Base-by-base conservation (phyloP, 2,329 filamentous ascomycete genomes). In the Didymella pomorum region DNA sequence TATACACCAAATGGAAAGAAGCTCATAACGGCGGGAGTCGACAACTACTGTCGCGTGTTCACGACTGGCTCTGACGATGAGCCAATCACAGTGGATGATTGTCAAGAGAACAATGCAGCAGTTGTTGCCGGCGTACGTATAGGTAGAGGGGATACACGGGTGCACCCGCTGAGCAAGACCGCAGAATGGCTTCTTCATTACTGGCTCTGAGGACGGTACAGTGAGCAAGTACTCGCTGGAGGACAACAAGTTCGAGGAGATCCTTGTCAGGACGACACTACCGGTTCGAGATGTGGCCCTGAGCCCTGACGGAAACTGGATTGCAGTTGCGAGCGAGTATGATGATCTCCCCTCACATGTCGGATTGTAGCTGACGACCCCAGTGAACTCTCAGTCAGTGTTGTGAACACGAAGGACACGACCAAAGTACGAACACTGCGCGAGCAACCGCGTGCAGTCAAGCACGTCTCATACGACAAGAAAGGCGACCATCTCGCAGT, bases 141-240 rank as follows among this genome's bases (percentile, higher is more conserved):
- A 41, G 31, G 46, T 21, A 18, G 25, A 44, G 8, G 4, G 12
- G 4, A 37, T 16, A n/a, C 18, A n/a, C 25, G 12, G 6, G 5
- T 23, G 10, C 49, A 41, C 16, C 12, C 16, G 58, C 70, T 75
- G 58, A 76, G 50, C 25, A 29, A 20, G 5, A 41, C 9, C 25
- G 16, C 63, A 88, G 86, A 87, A 94, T 72, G 87, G 90, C 60
- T 93, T 91, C 76, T 96, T 97, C 74, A 87, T 98, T 43, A 88
- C 92, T 61, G 95, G 93, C 26, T 91, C 92, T 20, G 94, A 99
- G 77, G 93, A 98, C 79, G 95, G 96, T 71, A 95, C 90, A n/a
- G 92, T 99, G 70, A 96, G 90, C 81, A 87, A 93, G 69, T 99
- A 96, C 81, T 91, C 90, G n/a, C 84, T 97, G 48, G 83, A 86